These are phyloP conservation scores for Botrytis squamosa DNA, from an alignment of 2,329 filamentous ascomycete species.

Conservation along the genomic window DNA sequence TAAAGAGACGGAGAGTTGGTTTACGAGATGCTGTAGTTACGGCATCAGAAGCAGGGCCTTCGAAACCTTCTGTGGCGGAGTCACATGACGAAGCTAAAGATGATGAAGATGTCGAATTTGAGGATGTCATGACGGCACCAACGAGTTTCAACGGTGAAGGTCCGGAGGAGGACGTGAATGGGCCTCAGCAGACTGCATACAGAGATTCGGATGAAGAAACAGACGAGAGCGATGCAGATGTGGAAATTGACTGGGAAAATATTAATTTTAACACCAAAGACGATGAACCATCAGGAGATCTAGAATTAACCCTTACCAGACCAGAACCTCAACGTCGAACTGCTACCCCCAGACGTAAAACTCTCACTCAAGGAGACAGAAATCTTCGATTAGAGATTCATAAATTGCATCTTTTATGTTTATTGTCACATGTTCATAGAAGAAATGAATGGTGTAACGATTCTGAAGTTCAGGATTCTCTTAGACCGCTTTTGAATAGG, in stretches of 20 bases:
- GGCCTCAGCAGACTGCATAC: slow-evolving; percentile 42
- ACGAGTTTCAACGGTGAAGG: not conserved
- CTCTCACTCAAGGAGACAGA: slow-evolving; percentile 54
- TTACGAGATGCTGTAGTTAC: slow-evolving; percentile 20
- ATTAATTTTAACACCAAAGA: slow-evolving; percentile 45
- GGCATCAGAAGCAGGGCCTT: slow-evolving; percentile 22
- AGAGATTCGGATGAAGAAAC: slow-evolving; percentile 54
- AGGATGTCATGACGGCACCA: slow-evolving; percentile 35
- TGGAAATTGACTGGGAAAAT: slow-evolving; percentile 63
- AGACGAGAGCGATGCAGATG: slow-evolving; percentile 47
- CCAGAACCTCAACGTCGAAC: slow-evolving; percentile 24
- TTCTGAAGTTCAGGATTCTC: slow-evolving; percentile 59
- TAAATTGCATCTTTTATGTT: slow-evolving; percentile 79
- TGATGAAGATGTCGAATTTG: slow-evolving; percentile 35
- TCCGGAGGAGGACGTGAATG: slow-evolving; percentile 18
- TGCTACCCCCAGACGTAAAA: slow-evolving; percentile 42
- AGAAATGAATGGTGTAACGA: slow-evolving; percentile 93
- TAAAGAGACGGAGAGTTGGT: slow-evolving; percentile 40
- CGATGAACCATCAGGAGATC: slow-evolving; percentile 33
- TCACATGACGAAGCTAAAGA: slow-evolving; percentile 29
- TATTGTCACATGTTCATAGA: slow-evolving; percentile 72
- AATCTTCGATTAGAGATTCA: slow-evolving; percentile 70
- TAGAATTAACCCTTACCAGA: slow-evolving; percentile 40
- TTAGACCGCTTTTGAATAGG: slow-evolving; percentile 64
- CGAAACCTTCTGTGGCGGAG: slow-evolving; percentile 18